A percentile compares a stretch with the other conserved stretches of the same genome.
phyloP scores from a whole-genome alignment of 768 basidiomycete species.

The Hericium erinaceus region DNA sequence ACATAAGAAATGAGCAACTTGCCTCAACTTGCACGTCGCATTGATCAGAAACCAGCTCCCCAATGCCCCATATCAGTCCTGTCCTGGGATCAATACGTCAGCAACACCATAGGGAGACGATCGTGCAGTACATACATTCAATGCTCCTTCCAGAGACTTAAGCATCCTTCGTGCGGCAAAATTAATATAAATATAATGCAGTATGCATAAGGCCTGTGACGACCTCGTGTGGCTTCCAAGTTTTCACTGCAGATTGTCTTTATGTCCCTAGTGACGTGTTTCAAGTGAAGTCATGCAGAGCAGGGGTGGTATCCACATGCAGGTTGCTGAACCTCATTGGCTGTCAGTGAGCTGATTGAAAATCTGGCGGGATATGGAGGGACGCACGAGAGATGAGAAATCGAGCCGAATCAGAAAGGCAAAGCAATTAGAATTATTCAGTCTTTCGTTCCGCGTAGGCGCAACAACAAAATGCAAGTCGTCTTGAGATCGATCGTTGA shows the following conservation, averaged over 20 bases:
- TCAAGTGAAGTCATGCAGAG: slow-evolving; percentile 53
- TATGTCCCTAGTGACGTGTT: slow-evolving; percentile 28
- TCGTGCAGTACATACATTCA: slow-evolving; percentile 37
- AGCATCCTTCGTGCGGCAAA: slow-evolving; percentile 51
- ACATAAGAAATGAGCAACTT: slow-evolving; percentile 28
- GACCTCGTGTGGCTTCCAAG: slow-evolving; percentile 50
- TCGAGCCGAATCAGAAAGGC: not conserved
- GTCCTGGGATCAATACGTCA: slow-evolving; percentile 20
- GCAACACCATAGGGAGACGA: not conserved
- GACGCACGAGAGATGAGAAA: slow-evolving; percentile 48
- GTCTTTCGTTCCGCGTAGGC: slow-evolving; percentile 44
- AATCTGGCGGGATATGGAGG: slow-evolving; percentile 58
- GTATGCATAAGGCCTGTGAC: slow-evolving; percentile 56
- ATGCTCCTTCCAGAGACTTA: slow-evolving; percentile 64
- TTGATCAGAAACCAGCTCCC: slow-evolving; percentile 57
- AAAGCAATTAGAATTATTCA: slow-evolving; percentile 27
- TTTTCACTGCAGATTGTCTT: slow-evolving; percentile 59
- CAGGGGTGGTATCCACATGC: slow-evolving; percentile 50
- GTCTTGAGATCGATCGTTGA: slow-evolving; percentile 28
- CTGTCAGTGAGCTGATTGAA: slow-evolving; percentile 46
- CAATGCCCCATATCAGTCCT: slow-evolving; percentile 54
- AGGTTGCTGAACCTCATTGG: slow-evolving; percentile 50
- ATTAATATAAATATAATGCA: slow-evolving; percentile 53
- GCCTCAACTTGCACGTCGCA: slow-evolving; percentile 64
- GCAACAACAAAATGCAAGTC: slow-evolving; percentile 54